Evolutionary conservation across 345 rosid species (phyloP).

Genomic region (Hypericum androsaemum): DNA sequence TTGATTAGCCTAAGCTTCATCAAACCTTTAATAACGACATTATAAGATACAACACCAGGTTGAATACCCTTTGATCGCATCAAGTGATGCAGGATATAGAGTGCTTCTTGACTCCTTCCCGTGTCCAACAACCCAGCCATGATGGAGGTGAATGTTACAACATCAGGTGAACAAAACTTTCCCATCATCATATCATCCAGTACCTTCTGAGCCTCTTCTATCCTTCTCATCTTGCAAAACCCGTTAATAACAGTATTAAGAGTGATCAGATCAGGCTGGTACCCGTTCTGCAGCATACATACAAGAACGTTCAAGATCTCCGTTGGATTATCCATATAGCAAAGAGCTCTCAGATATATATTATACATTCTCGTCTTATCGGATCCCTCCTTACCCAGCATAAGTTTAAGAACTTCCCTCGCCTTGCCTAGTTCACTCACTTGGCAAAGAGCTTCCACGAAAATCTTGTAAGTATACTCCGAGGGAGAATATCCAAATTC

Average conservation of each 20-base stretch:
- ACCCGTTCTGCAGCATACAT: conserved; percentile 60
- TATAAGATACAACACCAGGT: conserved; percentile 61
- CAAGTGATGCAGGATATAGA: conserved; percentile 33
- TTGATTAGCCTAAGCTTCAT: conserved; percentile 34
- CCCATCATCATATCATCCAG: conserved; percentile 66
- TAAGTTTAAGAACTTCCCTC: conserved; percentile 37
- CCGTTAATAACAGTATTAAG: conserved; percentile 73
- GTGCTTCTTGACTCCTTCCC: conserved; percentile 55
- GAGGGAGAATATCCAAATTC: conserved; percentile 56
- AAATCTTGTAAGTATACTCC: conserved; percentile 58
- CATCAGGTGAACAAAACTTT: conserved; percentile 66
- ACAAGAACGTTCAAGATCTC: conserved; percentile 63
- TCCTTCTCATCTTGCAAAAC: conserved; percentile 62
- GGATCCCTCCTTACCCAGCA: conserved; percentile 47
- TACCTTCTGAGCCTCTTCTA: conserved; percentile 62
- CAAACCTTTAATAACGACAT: conserved; percentile 57
- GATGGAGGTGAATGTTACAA: conserved; percentile 57
- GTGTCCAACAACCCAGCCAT: conserved; percentile 48
- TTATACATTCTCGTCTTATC: conserved; percentile 59
- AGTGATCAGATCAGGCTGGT: conserved; percentile 66
- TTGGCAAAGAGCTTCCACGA: conserved; percentile 61
- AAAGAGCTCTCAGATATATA: conserved; percentile 64
- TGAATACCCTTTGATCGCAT: conserved; percentile 41
- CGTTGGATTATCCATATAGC: conserved; percentile 43
- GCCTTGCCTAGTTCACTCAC: conserved; percentile 48